phyloP scores from a whole-genome alignment of 441 rosid species.

The Arabidopsis lyrata region DNA sequence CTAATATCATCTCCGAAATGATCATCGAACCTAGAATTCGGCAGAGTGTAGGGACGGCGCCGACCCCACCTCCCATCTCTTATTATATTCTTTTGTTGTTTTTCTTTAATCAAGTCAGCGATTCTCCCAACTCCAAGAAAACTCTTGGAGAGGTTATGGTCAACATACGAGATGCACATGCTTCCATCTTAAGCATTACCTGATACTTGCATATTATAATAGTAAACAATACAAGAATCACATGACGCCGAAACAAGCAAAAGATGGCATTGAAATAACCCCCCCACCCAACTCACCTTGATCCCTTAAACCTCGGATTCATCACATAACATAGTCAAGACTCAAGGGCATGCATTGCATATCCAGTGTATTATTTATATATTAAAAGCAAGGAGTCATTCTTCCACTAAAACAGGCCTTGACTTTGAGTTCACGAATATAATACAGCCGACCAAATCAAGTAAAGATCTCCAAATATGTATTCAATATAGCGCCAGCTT shows the following conservation, averaged over 20 bases:
- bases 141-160: slow-evolving; percentile 31
- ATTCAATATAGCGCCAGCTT: background rate
- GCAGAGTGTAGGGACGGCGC: slow-evolving; percentile 63
- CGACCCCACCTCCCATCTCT: slow-evolving; percentile 51
- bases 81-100: slow-evolving; percentile 32
- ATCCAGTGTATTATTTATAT: background rate
- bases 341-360: slow-evolving; percentile 28
- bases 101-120: slow-evolving; percentile 40
- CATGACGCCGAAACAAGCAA: slow-evolving; percentile 28
- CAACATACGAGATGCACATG: slow-evolving; percentile 46
- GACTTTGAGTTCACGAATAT: slow-evolving; percentile 32
- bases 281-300: slow-evolving; percentile 30
- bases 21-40: slow-evolving; percentile 43
- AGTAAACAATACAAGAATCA: slow-evolving; percentile 30
- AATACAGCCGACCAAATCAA: slow-evolving; percentile 44
- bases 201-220: slow-evolving; percentile 31
- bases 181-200: slow-evolving; percentile 39
- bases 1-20: slow-evolving; percentile 16
- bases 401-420: slow-evolving; percentile 38
- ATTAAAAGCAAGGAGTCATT: slow-evolving; percentile 7
- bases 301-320: slow-evolving; percentile 41
- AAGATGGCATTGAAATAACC: slow-evolving; percentile 35
- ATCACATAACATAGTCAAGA: slow-evolving; percentile 30
- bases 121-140: slow-evolving; percentile 39
- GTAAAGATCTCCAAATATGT: slow-evolving; percentile 32